Percentiles rank a stretch among this genome's conserved stretches.
phyloP scores from a whole-genome alignment of 805 yeast species.

The Hanseniaspora osmophila region DNA sequence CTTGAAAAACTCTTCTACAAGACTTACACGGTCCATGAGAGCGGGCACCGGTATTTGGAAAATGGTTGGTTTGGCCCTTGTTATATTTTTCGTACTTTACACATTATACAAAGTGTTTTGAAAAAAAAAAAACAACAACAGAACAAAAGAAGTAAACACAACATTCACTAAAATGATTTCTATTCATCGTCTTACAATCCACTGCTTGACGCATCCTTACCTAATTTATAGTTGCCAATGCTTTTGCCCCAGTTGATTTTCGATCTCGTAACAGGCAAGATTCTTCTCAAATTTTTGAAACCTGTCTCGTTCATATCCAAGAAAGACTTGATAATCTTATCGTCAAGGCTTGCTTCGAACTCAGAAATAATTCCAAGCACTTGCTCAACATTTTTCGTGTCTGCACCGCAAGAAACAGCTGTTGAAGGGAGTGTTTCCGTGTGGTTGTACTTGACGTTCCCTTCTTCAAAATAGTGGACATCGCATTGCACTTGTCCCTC shows the following conservation, averaged over 20 bases:
- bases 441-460: slow-evolving; percentile 70
- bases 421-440: slow-evolving; percentile 17
- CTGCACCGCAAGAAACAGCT: too few species aligned
- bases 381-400: slow-evolving; percentile 3
- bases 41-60: slow-evolving; percentile 47
- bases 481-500: slow-evolving; percentile 49
- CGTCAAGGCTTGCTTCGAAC: slow-evolving; percentile 48
- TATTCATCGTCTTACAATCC: slow-evolving; percentile 1
- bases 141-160: background rate
- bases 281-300: slow-evolving; percentile 78
- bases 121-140: background rate
- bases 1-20: slow-evolving; percentile 36
- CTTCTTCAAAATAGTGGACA: slow-evolving; percentile 91
- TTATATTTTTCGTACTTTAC: slow-evolving; percentile 42
- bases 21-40: slow-evolving; percentile 40
- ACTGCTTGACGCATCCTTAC: slow-evolving; percentile 49
- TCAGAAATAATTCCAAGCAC: slow-evolving; percentile 33
- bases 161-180: background rate
- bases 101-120: slow-evolving; percentile 31
- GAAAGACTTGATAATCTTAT: slow-evolving; percentile 46
- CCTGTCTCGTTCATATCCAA: slow-evolving; percentile 59
- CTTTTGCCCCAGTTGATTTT: slow-evolving; percentile 93
- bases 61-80: slow-evolving; percentile 43
- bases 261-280: slow-evolving; percentile 80
- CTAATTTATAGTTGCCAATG: slow-evolving; percentile 76